Conservation (phyloP, 2,329 filamentous ascomycete genomes). For the Knoxdaviesia capensis region DNA sequence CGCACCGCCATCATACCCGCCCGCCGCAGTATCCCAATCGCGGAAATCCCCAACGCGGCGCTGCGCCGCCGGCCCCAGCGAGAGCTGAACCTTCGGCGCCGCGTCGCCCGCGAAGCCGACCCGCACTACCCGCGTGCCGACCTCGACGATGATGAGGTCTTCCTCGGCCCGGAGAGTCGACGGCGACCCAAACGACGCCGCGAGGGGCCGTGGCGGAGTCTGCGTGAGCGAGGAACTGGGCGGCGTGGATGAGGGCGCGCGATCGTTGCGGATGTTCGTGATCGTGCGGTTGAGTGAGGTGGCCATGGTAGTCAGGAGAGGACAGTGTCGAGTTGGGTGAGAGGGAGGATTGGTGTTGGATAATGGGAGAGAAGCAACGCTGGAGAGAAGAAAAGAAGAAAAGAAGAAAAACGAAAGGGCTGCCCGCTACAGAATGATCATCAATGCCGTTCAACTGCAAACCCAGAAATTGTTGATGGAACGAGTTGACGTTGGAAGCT, state of each 20-base stretch:
- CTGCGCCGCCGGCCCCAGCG: slow-evolving; percentile 56
- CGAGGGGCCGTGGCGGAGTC: slow-evolving; percentile 23
- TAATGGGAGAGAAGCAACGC: too few relatives aligned
- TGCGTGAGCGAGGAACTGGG: slow-evolving; percentile 28
- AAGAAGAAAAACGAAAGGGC: too few relatives aligned
- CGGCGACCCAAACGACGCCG: slow-evolving; percentile 36
- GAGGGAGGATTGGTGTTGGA: too few relatives aligned
- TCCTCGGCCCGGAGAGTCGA: slow-evolving; percentile 55
- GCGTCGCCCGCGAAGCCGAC: slow-evolving; percentile 77
- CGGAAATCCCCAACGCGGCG: slow-evolving; percentile 67
- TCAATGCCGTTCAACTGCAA: too few relatives aligned
- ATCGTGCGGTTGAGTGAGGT: slow-evolving; percentile 1
- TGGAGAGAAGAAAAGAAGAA: too few relatives aligned
- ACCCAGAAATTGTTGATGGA: too few relatives aligned
- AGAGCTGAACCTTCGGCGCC: slow-evolving; percentile 47
- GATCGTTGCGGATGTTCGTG: slow-evolving; percentile 3
- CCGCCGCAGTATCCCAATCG: too few relatives aligned
- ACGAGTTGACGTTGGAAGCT: too few relatives aligned
- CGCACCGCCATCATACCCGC: too few relatives aligned
- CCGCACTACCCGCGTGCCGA: slow-evolving; percentile 60
- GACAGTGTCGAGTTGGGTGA: too few relatives aligned
- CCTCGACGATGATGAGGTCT: slow-evolving; percentile 63
- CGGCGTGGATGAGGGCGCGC: slow-evolving; percentile 34
- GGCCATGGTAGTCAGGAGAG: not conserved
- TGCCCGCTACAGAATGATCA: too few relatives aligned